Percentiles rank a stretch among this genome's conserved stretches.
Evolutionary conservation across 352 stramenopile genomes (phyloP).

Genomic region (Thraustotheca clavata): DNA sequence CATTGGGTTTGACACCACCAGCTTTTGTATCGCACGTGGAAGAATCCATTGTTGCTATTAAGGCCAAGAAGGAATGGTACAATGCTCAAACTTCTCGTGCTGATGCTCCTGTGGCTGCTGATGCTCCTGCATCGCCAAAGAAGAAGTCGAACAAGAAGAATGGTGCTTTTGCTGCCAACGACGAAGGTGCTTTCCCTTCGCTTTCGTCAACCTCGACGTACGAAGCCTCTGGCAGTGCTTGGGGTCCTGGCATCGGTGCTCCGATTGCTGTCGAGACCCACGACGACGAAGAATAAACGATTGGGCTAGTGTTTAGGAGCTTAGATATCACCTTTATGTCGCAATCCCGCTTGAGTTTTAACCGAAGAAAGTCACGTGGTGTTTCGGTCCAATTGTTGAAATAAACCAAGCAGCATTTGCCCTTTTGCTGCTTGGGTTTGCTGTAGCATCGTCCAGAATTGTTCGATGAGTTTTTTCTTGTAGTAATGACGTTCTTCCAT

Average conservation of each 20-base stretch:
- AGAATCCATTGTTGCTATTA: constrained; percentile 88
- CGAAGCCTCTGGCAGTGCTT: neutral
- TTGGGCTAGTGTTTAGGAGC: neutral
- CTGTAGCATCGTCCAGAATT: constrained; percentile 68
- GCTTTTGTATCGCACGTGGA: constrained; percentile 72
- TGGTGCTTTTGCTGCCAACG: constrained; percentile 71
- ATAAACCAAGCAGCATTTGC: constrained; percentile 62
- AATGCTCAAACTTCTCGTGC: constrained; percentile 47
- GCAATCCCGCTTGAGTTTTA: constrained; percentile 17
- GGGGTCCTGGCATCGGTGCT: neutral
- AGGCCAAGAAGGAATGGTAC: constrained; percentile 93
- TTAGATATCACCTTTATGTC: constrained; percentile 13
- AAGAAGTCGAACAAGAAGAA: constrained; percentile 49
- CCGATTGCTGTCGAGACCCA: constrained; percentile 24
- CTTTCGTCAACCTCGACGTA: constrained; percentile 39
- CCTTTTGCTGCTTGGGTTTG: constrained; percentile 61
- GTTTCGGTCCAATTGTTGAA: constrained; percentile 42
- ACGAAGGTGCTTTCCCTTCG: constrained; percentile 74
- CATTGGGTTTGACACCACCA: constrained; percentile 86
- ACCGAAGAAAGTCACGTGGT: constrained; percentile 21
- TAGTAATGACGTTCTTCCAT: constrained; percentile 64
- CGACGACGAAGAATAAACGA: constrained; percentile 25
- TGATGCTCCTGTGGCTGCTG: constrained; percentile 19
- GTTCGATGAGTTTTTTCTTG: constrained; percentile 63
- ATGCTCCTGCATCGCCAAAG: constrained; percentile 38